Evolutionary conservation across 1,284 basidiomycete species (phyloP).

Genomic region (Thecaphora thlaspeos): DNA sequence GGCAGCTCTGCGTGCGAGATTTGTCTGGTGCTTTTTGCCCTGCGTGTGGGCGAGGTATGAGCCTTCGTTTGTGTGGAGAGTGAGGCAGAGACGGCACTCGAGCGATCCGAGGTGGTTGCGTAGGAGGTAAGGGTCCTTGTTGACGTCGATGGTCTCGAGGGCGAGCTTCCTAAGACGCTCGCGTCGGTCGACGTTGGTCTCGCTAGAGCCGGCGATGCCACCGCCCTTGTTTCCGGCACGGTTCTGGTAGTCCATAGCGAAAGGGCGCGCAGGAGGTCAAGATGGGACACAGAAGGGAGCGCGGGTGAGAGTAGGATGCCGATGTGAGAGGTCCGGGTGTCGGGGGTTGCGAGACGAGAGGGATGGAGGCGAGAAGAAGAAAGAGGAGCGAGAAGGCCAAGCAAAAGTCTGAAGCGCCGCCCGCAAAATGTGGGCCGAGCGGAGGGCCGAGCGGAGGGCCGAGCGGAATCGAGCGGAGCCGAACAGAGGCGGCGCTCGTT

Average conservation of each 20-base stretch:
- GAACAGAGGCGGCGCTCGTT: no score
- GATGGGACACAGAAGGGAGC: no score
- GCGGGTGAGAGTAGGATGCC: no score
- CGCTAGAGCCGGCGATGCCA: slow-evolving; percentile 72
- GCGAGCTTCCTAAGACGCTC: slow-evolving; percentile 91
- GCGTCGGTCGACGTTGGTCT: slow-evolving; percentile 90
- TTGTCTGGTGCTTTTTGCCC: slow-evolving; percentile 99
- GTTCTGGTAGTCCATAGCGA: slow-evolving; percentile 54
- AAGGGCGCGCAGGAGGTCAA: no score
- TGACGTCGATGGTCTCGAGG: slow-evolving; percentile 54
- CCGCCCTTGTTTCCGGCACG: slow-evolving; percentile 58
- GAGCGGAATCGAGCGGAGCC: no score
- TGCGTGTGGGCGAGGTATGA: slow-evolving; percentile 99
- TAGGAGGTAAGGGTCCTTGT: slow-evolving; percentile 90
- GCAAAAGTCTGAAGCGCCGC: no score
- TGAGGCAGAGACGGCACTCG: slow-evolving; percentile 96
- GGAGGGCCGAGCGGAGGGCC: no score
- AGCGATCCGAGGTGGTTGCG: slow-evolving; percentile 95
- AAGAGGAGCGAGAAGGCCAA: no score
- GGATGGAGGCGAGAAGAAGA: no score
- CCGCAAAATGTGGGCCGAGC: no score
- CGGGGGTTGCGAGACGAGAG: no score
- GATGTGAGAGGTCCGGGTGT: no score
- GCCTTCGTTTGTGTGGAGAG: slow-evolving; percentile 97
- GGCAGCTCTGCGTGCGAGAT: slow-evolving; percentile 91